Evolutionary conservation across 2,329 filamentous ascomycete species (phyloP), one percentile per base, ranked within the genome.

Genomic region (Verticillium alfalfae): DNA sequence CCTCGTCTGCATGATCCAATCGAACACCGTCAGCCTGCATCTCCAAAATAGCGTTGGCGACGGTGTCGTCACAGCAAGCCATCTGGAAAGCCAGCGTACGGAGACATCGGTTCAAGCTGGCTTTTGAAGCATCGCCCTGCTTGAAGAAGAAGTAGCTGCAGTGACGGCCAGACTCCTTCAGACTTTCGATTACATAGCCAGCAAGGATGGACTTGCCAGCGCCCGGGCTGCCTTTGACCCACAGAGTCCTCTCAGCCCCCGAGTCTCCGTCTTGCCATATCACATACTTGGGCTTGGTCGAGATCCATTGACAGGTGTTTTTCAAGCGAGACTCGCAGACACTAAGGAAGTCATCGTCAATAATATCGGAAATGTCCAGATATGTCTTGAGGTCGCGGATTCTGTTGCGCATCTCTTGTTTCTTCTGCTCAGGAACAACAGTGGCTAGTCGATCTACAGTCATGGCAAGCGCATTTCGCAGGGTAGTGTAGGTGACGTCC

Each of bases 101-200:
- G 1, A 76, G 66, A 37, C 68, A 72, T 6, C 38, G 12, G 49
- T 67, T 63, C 1, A 73, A 56, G 3, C 36, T 57, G 3, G 69
- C 69, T 38, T 71, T 73, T 1, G 63, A 62, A 13, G 59, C 12
- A n/a, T 56, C 55, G 15, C 55, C 55, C n/a, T 56, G 55, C 41
- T 68, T 71, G 64, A 77, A 76, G 64, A 76, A 76, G 61, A 70
- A 75, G 61, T 70, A 76, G 38, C 65, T 67, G 61, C 68, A 73
- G 3, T 60, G 22, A 0, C 57, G 38, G 7, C 60, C 61, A 2
- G 62, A 57, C 1, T 65, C 49, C 5, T 64, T 36, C 0, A 75
- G 61, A 3, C 69, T 16, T 9, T 69, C 66, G 36, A 74, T 63
- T 1, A 69, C 60, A 59, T 69, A 69, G n/a, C 67, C 67, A 5